Evolutionary conservation across 768 basidiomycete species (phyloP).

Genomic region (Kwoniella dejecticola): DNA sequence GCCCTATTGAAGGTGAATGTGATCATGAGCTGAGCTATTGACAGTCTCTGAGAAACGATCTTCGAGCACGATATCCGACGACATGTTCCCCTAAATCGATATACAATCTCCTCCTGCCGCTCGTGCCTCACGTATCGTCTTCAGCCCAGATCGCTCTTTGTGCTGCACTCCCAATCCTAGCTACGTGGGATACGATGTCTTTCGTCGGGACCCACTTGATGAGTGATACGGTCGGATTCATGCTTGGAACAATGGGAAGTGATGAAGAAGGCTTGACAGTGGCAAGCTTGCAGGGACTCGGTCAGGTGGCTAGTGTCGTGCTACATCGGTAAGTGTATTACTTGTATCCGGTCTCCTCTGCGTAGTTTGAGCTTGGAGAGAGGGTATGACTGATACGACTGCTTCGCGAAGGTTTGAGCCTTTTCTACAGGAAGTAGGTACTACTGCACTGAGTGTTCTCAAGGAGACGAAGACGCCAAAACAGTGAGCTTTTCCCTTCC

Average conservation of each 20-base stretch:
- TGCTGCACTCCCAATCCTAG: constrained; percentile 36
- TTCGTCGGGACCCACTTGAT: constrained; percentile 25
- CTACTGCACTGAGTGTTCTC: constrained; percentile 22
- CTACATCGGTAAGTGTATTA: constrained; percentile 38
- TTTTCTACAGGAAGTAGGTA: constrained; percentile 26
- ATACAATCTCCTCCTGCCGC: constrained; percentile 23
- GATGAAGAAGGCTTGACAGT: background rate
- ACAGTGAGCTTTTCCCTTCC: constrained; percentile 20
- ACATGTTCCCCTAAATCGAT: constrained; percentile 35
- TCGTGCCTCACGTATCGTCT: constrained; percentile 6
- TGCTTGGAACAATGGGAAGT: constrained; percentile 16
- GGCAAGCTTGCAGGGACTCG: constrained; percentile 32
- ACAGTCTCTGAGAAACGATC: constrained; percentile 34
- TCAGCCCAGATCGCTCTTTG: constrained; percentile 26
- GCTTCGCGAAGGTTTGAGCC: constrained; percentile 44
- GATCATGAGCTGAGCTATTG: background rate
- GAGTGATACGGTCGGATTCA: constrained; percentile 23
- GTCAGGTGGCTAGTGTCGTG: constrained; percentile 32
- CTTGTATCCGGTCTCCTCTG: too few species aligned
- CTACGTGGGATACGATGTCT: constrained; percentile 36
- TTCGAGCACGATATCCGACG: constrained; percentile 25
- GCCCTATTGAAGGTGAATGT: too few species aligned
- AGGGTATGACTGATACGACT: background rate
- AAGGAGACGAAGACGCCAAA: constrained; percentile 4
- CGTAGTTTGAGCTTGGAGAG: too few species aligned